Conservation (phyloP, 176 grass and related monocot genomes). For the Urochloa ruziziensis region DNA sequence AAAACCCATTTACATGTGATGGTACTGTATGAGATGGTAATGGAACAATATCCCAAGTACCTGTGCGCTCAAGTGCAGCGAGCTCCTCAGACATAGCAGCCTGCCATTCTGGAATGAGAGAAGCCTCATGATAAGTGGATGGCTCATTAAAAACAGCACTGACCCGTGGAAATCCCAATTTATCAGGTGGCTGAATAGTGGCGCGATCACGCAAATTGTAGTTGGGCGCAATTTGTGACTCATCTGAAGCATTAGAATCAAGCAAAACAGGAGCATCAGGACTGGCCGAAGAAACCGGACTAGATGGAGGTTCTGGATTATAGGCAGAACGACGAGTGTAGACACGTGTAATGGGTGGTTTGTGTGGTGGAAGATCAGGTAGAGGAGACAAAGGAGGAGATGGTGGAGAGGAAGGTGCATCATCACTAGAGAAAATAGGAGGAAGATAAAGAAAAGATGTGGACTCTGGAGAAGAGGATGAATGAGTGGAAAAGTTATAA, state of each 20-base stretch:
- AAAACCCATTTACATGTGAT: background rate
- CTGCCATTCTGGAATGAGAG: background rate
- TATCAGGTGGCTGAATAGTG: background rate
- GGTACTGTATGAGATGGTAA: background rate
- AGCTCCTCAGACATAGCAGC: background rate
- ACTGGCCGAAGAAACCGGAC: background rate
- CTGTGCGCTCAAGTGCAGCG: background rate
- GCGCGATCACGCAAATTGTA: background rate
- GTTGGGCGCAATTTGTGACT: background rate
- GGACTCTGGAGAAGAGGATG: background rate
- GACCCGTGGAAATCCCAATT: background rate
- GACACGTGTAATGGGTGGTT: background rate
- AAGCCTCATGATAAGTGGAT: background rate
- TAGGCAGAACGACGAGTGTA: background rate
- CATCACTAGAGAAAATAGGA: background rate
- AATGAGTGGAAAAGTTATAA: background rate
- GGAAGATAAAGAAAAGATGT: background rate
- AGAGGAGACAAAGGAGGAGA: background rate
- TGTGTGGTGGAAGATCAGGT: background rate
- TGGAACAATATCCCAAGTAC: background rate
- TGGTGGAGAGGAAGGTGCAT: background rate
- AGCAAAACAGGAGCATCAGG: background rate
- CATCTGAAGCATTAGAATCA: no score
- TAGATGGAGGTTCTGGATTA: background rate
- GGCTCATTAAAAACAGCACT: background rate